Evolutionary conservation across 441 rosid species (phyloP), one percentile per base, ranked within the genome.

Genomic region (Populus hybrid): DNA sequence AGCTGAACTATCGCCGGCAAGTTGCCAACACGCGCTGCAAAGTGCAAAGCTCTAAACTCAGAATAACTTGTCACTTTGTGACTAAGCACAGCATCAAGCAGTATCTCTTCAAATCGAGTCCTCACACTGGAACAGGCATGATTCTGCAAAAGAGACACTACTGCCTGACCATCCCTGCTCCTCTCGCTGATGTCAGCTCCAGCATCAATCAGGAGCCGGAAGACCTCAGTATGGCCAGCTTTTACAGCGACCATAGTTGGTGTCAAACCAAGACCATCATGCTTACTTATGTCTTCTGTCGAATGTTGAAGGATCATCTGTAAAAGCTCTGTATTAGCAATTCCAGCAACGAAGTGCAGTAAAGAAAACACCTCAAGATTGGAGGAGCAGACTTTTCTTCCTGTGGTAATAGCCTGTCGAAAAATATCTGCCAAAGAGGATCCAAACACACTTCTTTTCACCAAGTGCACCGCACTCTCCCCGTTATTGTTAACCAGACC

Each of bases 31-130:
- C 36, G 38, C 30, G 84, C 82, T 9, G 85, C 81, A 68, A 80
- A 85, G 79, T 82, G 85, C 72, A 82, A 68, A 57, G 82, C 84
- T 76, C 34, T 73, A 73, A 82, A 82, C n/a, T 82, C 85, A 30
- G 32, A 30, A 30, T 50, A 18, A 20, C 82, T 73, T 30, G 38
- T 80, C 76, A 84, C 68, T 32, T 69, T 67, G 61, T 46, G 70
- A 38, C 80, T 74, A 38, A 84, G 75, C 61, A 76, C 82, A n/a
- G 77, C 69, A 63, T 80, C 82, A 21, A 82, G 87, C 76, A 82
- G 28, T 65, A 82, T 82, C 69, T 82, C 77, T 78, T 84, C 83
- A 35, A 84, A 73, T 74, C 80, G 76, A 0, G 69, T 67, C 75
- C 64, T 72, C 21, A 77, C 76, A 54, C 75, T 59, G 10, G 82